Evolutionary conservation across 495 filamentous ascomycete genomes (phyloP).

Genomic region (Podospora didyma): DNA sequence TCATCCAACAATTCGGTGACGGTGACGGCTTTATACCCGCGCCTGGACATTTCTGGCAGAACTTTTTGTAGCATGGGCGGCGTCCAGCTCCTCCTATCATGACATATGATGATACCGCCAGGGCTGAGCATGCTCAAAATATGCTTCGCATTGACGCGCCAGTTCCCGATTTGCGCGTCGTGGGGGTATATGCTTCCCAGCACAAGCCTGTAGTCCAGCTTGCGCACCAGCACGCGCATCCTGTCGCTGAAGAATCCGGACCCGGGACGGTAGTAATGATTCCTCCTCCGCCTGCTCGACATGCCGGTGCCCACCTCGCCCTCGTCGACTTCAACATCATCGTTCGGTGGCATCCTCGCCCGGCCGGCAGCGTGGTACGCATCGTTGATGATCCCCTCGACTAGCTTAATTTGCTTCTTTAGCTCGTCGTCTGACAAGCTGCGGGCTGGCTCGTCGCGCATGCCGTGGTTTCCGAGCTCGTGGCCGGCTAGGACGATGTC

Average conservation of each 20-base stretch:
- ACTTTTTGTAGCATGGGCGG: conserved; percentile 67
- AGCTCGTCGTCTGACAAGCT: conserved; percentile 39
- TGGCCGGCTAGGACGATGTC: conserved; percentile 60
- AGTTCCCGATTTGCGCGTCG: conserved; percentile 69
- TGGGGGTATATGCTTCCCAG: conserved; percentile 83
- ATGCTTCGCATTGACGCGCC: conserved; percentile 70
- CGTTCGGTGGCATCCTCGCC: conserved; percentile 10
- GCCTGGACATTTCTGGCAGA: conserved; percentile 60
- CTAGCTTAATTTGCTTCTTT: conserved; percentile 37
- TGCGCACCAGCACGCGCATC: conserved; percentile 54
- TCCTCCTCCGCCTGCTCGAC: conserved; percentile 2
- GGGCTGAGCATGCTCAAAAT: conserved; percentile 71
- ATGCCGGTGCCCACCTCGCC: too few relatives aligned
- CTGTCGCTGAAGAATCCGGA: conserved; percentile 71
- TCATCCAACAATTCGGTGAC: conserved; percentile 57
- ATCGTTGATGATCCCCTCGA: conserved; percentile 45
- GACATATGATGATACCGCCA: conserved; percentile 75
- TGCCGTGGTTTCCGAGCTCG: conserved; percentile 81
- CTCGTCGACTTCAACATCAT: background rate
- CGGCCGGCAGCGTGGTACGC: conserved; percentile 49
- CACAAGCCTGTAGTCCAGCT: conserved; percentile 61
- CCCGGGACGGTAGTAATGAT: conserved; percentile 71
- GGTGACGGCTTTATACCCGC: conserved; percentile 65
- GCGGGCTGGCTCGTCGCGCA: conserved; percentile 72
- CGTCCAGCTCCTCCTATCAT: conserved; percentile 78